These are phyloP conservation scores for Saccharata proteae DNA, from an alignment of 2,329 filamentous ascomycete species.

Conservation along the genomic window DNA sequence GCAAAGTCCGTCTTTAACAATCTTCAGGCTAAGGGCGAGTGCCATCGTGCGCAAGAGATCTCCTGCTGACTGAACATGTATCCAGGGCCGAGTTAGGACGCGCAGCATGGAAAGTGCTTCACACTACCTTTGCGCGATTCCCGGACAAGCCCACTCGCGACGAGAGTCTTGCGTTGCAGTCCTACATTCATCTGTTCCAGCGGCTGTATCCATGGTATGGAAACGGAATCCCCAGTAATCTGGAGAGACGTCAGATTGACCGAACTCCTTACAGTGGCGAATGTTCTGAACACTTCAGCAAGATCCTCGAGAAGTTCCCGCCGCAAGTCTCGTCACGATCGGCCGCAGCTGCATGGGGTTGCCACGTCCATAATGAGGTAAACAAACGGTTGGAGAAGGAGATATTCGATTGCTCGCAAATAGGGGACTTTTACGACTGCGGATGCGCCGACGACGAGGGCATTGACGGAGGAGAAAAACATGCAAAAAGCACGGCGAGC, in stretches of 20 bases:
- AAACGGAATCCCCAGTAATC: neutral
- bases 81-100: slow-evolving; percentile 49
- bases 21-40: neutral
- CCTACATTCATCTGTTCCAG: slow-evolving; percentile 52
- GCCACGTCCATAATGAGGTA: slow-evolving; percentile 55
- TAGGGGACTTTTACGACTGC: slow-evolving; percentile 56
- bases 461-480: slow-evolving; percentile 9
- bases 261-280: slow-evolving; percentile 38
- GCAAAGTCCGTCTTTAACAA: slow-evolving; percentile 39
- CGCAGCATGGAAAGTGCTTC: slow-evolving; percentile 54
- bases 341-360: slow-evolving; percentile 53
- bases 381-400: slow-evolving; percentile 50
- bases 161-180: slow-evolving; percentile 46
- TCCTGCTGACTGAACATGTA: slow-evolving; percentile 2
- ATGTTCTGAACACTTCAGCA: slow-evolving; percentile 51
- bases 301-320: slow-evolving; percentile 49
- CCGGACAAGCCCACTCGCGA: slow-evolving; percentile 50
- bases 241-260: slow-evolving; percentile 1
- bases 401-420: slow-evolving; percentile 50
- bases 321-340: slow-evolving; percentile 51
- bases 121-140: slow-evolving; percentile 55
- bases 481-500: slow-evolving; percentile 7
- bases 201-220: slow-evolving; percentile 53
- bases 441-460: slow-evolving; percentile 46
- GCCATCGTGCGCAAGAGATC: neutral